Percentiles rank a stretch among this genome's conserved stretches.
Conservation (phyloP, 1,139 yeast species). For the Yamadazyma trypodendri region DNA sequence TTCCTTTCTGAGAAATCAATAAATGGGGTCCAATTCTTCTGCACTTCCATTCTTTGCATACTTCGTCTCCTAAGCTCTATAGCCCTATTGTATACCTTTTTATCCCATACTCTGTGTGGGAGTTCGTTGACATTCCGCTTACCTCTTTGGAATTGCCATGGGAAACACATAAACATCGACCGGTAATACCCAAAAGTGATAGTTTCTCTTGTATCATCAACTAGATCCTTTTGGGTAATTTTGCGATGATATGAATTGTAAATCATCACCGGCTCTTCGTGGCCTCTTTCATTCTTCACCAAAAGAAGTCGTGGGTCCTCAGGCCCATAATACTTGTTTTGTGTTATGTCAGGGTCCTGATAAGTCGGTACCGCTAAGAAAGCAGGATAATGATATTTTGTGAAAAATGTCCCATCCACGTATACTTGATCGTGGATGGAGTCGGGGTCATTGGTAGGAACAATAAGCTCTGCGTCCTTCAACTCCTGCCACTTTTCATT, state of each 20-base stretch:
- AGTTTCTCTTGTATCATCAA: conserved; percentile 20
- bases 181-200: conserved; percentile 18
- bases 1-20: conserved; percentile 18
- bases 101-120: conserved; percentile 15
- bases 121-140: conserved; percentile 28
- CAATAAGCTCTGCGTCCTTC: conserved; percentile 19
- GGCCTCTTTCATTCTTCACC: conserved; percentile 28
- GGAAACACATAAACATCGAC: conserved; percentile 31
- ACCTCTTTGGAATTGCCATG: conserved; percentile 40
- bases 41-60: conserved; percentile 14
- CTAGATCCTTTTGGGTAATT: conserved; percentile 12
- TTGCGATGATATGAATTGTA: conserved; percentile 34
- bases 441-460: conserved; percentile 24
- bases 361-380: conserved; percentile 35
- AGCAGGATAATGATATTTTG: conserved; percentile 28
- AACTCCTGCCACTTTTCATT: conserved; percentile 30
- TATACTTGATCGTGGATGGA: conserved; percentile 14
- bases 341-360: conserved; percentile 23
- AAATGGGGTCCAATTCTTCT: conserved; percentile 37
- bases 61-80: conserved; percentile 26
- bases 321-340: conserved; percentile 35
- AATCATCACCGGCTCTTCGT: conserved; percentile 37
- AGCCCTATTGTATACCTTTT: conserved; percentile 22
- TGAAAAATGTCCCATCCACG: conserved; percentile 15
- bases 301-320: conserved; percentile 43